Percentiles rank a stretch among this genome's conserved stretches.
These are phyloP conservation scores for Chondrostereum purpureum DNA, from an alignment of 1,284 basidiomycete species.

Conservation along the genomic window DNA sequence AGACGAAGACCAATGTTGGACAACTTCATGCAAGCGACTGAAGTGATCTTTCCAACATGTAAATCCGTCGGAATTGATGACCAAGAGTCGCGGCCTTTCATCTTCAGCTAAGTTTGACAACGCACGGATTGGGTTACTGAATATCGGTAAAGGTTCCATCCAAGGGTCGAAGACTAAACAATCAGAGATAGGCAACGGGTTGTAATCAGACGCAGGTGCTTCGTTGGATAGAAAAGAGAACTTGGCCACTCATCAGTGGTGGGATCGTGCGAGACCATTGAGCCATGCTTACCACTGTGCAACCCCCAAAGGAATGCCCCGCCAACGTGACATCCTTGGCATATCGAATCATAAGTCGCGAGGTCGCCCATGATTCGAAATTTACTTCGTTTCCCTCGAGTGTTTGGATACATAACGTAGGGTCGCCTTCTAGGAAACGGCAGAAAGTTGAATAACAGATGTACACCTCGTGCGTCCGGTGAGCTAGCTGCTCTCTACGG, in stretches of 20 bases:
- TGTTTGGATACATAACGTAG: constrained; percentile 22
- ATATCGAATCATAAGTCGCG: constrained; percentile 31
- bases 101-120: constrained; percentile 18
- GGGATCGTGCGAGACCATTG: background rate
- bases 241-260: constrained; percentile 23
- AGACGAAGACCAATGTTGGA: constrained; percentile 45
- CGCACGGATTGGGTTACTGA: too few species aligned
- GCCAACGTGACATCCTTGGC: constrained; percentile 43
- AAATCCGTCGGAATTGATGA: constrained; percentile 71
- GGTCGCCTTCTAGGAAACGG: constrained; percentile 28
- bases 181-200: constrained; percentile 44
- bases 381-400: constrained; percentile 31
- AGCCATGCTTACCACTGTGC: constrained; percentile 50
- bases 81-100: constrained; percentile 37
- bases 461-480: constrained; percentile 64
- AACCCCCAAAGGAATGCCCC: constrained; percentile 77
- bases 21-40: constrained; percentile 41
- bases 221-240: constrained; percentile 46
- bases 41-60: constrained; percentile 73
- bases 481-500: constrained; percentile 54
- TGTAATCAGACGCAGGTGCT: constrained; percentile 31
- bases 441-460: constrained; percentile 42
- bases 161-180: constrained; percentile 70
- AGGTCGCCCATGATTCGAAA: constrained; percentile 34
- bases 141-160: constrained; percentile 64